A percentile compares a stretch with the other conserved stretches of the same genome.
phyloP scores from a whole-genome alignment of 2,329 filamentous ascomycete species.

The Colletotrichum caudatum region DNA sequence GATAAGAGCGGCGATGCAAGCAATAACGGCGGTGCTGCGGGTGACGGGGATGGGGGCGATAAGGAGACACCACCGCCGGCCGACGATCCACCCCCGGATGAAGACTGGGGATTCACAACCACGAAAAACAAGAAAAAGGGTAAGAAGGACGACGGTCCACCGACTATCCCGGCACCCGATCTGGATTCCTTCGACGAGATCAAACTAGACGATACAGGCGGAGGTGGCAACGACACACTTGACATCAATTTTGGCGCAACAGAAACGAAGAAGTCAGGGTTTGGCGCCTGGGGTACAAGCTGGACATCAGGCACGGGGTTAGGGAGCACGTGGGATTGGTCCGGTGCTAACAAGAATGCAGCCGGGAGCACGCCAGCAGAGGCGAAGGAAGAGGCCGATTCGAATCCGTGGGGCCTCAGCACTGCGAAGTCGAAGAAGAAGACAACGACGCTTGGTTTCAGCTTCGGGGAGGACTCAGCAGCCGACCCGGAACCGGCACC shows the following conservation, averaged over 20 bases:
- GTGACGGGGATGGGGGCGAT: slow-evolving; percentile 45
- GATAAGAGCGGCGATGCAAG: slow-evolving; percentile 45
- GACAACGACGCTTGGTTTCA: slow-evolving; percentile 61
- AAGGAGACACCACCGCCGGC: slow-evolving; percentile 46
- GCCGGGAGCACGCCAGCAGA: slow-evolving; percentile 51
- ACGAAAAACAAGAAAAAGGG: slow-evolving; percentile 67
- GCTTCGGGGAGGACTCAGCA: slow-evolving; percentile 52
- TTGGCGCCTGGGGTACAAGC: slow-evolving; percentile 71
- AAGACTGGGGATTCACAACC: slow-evolving; percentile 64
- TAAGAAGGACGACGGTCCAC: slow-evolving; percentile 59
- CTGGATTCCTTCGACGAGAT: slow-evolving; percentile 72
- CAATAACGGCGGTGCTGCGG: slow-evolving; percentile 41
- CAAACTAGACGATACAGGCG: slow-evolving; percentile 69
- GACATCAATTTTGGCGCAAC: slow-evolving; percentile 67
- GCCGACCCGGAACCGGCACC: slow-evolving; percentile 29
- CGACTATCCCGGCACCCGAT: slow-evolving; percentile 45
- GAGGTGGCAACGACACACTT: slow-evolving; percentile 58
- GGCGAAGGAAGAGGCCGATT: slow-evolving; percentile 56
- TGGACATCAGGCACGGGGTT: slow-evolving; percentile 63
- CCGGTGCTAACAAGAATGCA: slow-evolving; percentile 51
- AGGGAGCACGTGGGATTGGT: slow-evolving; percentile 57
- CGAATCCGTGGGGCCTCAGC: slow-evolving; percentile 64
- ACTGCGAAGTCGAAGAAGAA: slow-evolving; percentile 63
- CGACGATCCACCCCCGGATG: slow-evolving; percentile 59
- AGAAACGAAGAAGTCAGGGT: slow-evolving; percentile 56